Evolutionary conservation across 768 basidiomycete genomes (phyloP), one percentile per base, ranked within the genome.

Genomic region (Neoboletus subvelutipes): DNA sequence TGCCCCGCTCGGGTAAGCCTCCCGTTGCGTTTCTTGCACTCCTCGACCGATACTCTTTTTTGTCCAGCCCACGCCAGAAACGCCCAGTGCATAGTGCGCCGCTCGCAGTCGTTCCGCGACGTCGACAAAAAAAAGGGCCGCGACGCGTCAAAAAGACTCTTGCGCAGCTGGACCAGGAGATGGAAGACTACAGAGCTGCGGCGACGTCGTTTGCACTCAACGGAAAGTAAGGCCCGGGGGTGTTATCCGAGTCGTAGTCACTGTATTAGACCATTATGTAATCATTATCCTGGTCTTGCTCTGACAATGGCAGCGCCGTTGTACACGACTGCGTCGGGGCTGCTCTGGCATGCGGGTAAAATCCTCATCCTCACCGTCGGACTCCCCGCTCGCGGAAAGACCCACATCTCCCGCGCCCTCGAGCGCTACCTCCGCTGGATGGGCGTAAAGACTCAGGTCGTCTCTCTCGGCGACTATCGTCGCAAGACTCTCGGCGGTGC

Each of bases 371-470:
- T 94, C 55, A 92, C 94, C 20, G 89, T 98, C 53, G 96, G 96
- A 10, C 80, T 98, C 4, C 95, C 95, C 45, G 95, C 96, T 1
- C 84, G 94, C 52, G 94, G 94, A 34, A 97, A 97, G 76, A 99
- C 97, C 0, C 97, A 99, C 71, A 93, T 98, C 55, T 96, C 94
- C 1, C 83, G 95, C 39, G 88, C 96, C 8, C 80, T 98, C 13
- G 96, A 98, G 71, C 85, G 97, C n/a, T 99, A 99, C 73, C 82
- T 99, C 1, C 82, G 94, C 71, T 99, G 97, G 97, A 91, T 93
- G 73, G 97, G 97, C 31, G 92, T 99, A 52, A 98, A 96, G 74
- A 96, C 94, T 0, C 84, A 89, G 60, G 97, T 98, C 52, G 87
- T 98, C 54, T 95, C 94, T 7, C 78, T 99, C 11, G 97, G 97